Percentiles rank a stretch among this genome's conserved stretches.
Conservation (phyloP, 2,329 filamentous ascomycete species). For the Alternaria gansuensis region DNA sequence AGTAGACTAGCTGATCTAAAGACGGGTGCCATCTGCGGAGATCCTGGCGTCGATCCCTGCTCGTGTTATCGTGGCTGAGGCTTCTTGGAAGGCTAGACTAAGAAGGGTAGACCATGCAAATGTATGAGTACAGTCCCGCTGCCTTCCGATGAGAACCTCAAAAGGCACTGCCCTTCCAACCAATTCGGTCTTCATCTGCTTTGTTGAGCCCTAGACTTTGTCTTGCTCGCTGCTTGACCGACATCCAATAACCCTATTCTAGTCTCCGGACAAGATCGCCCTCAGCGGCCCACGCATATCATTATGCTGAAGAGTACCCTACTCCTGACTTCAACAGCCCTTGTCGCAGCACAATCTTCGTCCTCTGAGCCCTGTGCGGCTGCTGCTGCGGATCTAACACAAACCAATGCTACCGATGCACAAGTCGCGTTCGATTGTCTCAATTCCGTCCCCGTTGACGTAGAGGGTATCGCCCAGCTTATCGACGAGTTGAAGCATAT, state of each 20-base stretch:
- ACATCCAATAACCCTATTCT: neutral
- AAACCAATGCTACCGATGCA: slow-evolving; percentile 25
- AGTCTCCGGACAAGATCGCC: neutral
- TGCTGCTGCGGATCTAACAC: slow-evolving; percentile 19
- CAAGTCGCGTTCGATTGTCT: slow-evolving; percentile 41
- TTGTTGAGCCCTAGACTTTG: slow-evolving; percentile 1
- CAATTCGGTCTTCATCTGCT: neutral
- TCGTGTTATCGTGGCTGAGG: slow-evolving; percentile 9
- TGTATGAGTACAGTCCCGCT: slow-evolving; percentile 18
- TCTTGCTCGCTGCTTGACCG: slow-evolving; percentile 3
- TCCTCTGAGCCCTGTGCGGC: slow-evolving; percentile 33
- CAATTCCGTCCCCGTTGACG: slow-evolving; percentile 45
- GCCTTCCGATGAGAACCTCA: slow-evolving; percentile 12
- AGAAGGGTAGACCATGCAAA: slow-evolving; percentile 11
- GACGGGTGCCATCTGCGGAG: slow-evolving; percentile 3
- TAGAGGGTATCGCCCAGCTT: slow-evolving; percentile 34
- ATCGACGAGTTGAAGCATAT: slow-evolving; percentile 44
- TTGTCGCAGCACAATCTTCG: slow-evolving; percentile 26
- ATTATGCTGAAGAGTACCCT: slow-evolving; percentile 26
- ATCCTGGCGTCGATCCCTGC: slow-evolving; percentile 5
- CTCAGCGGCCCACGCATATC: neutral
- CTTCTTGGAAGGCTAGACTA: slow-evolving; percentile 11
- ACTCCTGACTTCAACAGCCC: slow-evolving; percentile 25
- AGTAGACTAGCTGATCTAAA: slow-evolving; percentile 14
- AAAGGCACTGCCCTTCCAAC: neutral